Percentiles rank a stretch among this genome's conserved stretches.
Conservation (phyloP, 192 early-diverging fungal species). For the Thamnidium elegans region DNA sequence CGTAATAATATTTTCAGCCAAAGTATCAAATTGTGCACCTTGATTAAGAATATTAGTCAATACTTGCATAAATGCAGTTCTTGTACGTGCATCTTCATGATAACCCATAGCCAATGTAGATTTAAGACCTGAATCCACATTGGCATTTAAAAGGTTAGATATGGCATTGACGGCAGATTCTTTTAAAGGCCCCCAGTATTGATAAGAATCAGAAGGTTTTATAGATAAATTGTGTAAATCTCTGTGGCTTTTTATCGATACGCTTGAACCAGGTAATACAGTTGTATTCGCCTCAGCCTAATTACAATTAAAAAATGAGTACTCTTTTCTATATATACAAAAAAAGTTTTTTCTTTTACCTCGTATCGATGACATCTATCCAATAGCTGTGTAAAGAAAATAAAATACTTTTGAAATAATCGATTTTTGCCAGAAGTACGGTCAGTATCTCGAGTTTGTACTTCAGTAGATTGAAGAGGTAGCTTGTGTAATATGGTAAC, state of each 20-base stretch:
- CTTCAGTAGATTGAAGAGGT: conserved; percentile 63
- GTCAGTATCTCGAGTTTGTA: conserved; percentile 47
- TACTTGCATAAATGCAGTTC: conserved; percentile 76
- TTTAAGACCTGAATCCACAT: conserved; percentile 78
- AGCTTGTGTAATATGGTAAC: conserved; percentile 61
- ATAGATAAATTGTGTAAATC: conserved; percentile 9
- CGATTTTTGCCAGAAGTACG: conserved; percentile 54
- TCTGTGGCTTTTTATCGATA: background rate
- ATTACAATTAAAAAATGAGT: background rate
- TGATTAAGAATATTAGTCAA: conserved; percentile 73
- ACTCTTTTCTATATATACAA: background rate
- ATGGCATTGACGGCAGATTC: conserved; percentile 60
- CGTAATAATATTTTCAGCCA: conserved; percentile 53
- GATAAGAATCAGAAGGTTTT: background rate
- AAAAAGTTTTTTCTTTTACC: conserved; percentile 20
- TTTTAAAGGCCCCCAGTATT: conserved; percentile 18
- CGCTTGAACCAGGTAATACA: background rate
- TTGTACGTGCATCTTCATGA: conserved; percentile 72
- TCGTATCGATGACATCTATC: conserved; percentile 59
- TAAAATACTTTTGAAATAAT: conserved; percentile 66
- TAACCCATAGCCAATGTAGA: conserved; percentile 73
- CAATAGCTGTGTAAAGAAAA: conserved; percentile 69
- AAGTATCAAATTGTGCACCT: conserved; percentile 62
- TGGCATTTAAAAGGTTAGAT: conserved; percentile 75
- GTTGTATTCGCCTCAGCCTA: background rate